A percentile compares a stretch with the other conserved stretches of the same genome.
These are phyloP conservation scores for Chlorophyllum brunneum DNA, from an alignment of 768 basidiomycete genomes.

Conservation along the genomic window DNA sequence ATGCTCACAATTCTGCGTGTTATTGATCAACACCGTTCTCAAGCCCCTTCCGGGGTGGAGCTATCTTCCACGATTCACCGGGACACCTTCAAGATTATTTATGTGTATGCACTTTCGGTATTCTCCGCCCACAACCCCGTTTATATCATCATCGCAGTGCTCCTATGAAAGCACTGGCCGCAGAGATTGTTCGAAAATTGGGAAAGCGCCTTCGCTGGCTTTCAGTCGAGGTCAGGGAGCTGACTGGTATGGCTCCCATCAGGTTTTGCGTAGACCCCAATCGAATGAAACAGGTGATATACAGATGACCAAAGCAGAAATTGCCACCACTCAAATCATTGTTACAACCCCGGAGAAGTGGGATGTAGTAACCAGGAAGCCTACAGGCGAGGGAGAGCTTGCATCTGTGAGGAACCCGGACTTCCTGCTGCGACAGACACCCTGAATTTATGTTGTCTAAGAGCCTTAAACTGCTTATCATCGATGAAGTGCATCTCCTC, in stretches of 20 bases:
- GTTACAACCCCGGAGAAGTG: conserved; percentile 99
- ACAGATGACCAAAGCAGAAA: conserved; percentile 93
- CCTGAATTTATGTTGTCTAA: conserved; percentile 24
- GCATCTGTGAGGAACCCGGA: conserved; percentile 60
- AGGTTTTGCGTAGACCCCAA: neutral
- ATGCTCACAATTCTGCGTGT: conserved; percentile 92
- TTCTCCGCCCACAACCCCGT: neutral
- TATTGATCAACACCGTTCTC: conserved; percentile 60
- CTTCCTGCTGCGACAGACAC: neutral
- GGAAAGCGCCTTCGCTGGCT: conserved; percentile 90
- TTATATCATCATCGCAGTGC: conserved; percentile 47
- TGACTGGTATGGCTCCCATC: conserved; percentile 60
- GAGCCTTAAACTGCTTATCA: conserved; percentile 92
- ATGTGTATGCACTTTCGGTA: conserved; percentile 59
- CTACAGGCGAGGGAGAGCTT: conserved; percentile 95
- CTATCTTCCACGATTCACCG: conserved; percentile 53
- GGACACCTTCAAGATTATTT: conserved; percentile 91
- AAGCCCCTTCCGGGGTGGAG: conserved; percentile 23
- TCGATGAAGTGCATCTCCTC: conserved; percentile 95
- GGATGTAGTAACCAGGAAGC: conserved; percentile 98
- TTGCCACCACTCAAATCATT: conserved; percentile 93
- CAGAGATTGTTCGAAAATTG: conserved; percentile 92
- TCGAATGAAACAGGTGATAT: conserved; percentile 69
- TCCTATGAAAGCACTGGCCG: conserved; percentile 97
- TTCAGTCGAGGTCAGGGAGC: conserved; percentile 78